Conservation (phyloP, 2,329 filamentous ascomycete genomes). For the Colletotrichum sp. region DNA sequence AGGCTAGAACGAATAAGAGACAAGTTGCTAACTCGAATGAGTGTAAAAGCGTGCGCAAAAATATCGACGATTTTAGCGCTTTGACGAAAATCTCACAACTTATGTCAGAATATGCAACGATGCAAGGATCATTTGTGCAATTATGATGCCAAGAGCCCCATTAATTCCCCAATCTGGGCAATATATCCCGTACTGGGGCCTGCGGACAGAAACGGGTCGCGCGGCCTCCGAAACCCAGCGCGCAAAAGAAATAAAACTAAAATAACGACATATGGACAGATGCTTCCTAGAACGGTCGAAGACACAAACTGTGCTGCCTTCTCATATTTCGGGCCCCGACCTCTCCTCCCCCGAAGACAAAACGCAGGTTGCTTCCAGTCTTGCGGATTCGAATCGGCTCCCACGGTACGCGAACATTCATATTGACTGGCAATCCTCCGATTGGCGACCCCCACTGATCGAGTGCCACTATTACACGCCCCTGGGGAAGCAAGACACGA, state of each 20-base stretch:
- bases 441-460: background rate
- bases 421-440: background rate
- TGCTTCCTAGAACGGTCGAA: background rate
- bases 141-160: background rate
- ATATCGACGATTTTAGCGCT: background rate
- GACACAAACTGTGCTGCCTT: background rate
- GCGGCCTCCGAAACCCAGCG: background rate
- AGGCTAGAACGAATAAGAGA: background rate
- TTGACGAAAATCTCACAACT: background rate
- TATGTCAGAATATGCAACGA: background rate
- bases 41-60: background rate
- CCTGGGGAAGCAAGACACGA: background rate
- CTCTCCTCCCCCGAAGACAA: background rate
- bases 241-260: conserved; percentile 8
- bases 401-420: background rate
- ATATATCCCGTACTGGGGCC: background rate
- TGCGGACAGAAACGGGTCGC: background rate
- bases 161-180: background rate
- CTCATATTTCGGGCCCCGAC: conserved; percentile 16
- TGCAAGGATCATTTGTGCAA: background rate
- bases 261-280: background rate
- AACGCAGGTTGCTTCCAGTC: background rate
- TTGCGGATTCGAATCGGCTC: background rate
- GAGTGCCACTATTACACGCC: background rate
- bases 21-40: background rate